phyloP scores from a whole-genome alignment of 2,329 filamentous ascomycete genomes.

The Calonectria leucothoes region DNA sequence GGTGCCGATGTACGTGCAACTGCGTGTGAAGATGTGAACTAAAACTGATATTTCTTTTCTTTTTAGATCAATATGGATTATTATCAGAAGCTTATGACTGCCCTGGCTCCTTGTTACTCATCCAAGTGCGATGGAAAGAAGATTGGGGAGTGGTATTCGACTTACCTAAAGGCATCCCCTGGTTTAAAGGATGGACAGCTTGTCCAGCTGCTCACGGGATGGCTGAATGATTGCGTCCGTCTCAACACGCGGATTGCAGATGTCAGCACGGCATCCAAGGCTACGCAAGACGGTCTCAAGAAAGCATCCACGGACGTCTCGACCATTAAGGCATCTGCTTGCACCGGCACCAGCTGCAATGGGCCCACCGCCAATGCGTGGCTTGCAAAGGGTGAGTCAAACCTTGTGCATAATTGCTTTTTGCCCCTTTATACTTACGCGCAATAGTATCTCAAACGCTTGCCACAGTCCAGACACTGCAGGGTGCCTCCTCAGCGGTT shows the following conservation, averaged over 20 bases:
- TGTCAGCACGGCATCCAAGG: neutral
- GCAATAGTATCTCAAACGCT: neutral
- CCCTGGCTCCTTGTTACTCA: neutral
- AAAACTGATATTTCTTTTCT: neutral
- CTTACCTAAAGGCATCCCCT: neutral
- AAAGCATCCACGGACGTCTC: neutral
- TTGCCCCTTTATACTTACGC: neutral
- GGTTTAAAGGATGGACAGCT: neutral
- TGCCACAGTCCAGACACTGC: neutral
- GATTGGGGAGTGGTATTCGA: neutral
- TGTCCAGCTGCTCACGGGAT: neutral
- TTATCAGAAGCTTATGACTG: neutral
- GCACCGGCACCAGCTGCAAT: neutral
- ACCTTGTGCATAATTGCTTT: neutral
- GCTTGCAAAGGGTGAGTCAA: neutral
- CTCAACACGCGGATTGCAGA: neutral
- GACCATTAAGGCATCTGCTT: neutral
- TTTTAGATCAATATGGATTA: neutral
- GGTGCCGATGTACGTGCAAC: neutral
- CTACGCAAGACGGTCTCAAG: neutral
- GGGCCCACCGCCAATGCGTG: neutral
- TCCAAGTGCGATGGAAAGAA: neutral
- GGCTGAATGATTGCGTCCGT: neutral
- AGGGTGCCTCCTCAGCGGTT: neutral
- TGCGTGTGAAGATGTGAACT: neutral